phyloP scores from a whole-genome alignment of 345 rosid genomes.

The Rhodomyrtus tomentosa region DNA sequence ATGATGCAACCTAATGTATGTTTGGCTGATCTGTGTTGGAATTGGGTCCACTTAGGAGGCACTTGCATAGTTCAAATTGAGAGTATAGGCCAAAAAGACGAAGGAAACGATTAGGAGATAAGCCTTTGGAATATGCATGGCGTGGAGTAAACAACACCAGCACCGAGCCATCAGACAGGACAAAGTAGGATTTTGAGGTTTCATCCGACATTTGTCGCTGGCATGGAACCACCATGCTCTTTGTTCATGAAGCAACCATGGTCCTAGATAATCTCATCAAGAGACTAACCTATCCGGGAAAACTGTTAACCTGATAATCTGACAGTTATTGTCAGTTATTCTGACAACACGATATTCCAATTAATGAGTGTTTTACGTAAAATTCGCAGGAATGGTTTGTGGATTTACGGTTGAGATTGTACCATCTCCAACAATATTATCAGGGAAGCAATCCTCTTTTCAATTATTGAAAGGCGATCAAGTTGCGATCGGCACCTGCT shows the following conservation, averaged over 20 bases:
- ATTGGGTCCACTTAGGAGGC: neutral
- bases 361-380: no score
- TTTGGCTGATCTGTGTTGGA: neutral
- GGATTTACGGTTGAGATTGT: no score
- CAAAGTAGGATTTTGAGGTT: neutral
- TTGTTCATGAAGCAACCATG: neutral
- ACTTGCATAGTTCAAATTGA: neutral
- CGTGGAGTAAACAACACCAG: neutral
- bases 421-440: no score
- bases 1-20: neutral
- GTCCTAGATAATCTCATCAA: neutral
- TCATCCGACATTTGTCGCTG: neutral
- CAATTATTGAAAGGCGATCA: neutral
- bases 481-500: neutral
- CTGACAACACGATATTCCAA: no score
- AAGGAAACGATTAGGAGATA: neutral
- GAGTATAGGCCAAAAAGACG: neutral
- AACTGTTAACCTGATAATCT: no score
- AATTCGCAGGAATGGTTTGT: no score
- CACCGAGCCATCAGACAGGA: neutral
- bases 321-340: no score
- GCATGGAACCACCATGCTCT: neutral
- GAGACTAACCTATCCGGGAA: neutral
- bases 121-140: neutral
- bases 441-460: neutral